A percentile compares a stretch with the other conserved stretches of the same genome.
Evolutionary conservation across 345 rosid species (phyloP).

Genomic region (Populus tremula): DNA sequence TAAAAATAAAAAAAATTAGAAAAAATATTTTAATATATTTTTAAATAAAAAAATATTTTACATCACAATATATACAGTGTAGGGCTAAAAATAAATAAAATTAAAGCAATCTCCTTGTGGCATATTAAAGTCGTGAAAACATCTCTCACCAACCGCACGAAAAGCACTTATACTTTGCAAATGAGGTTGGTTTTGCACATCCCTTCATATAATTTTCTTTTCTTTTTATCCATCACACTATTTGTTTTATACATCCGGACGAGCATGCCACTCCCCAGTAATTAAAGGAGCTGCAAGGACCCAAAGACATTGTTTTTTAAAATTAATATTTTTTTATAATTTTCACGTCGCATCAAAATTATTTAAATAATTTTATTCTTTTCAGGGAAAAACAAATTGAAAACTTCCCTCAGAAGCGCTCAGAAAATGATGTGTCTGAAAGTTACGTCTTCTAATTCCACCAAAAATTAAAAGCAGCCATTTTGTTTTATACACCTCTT

Average conservation of each 20-base stretch:
- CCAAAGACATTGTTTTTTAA: neutral
- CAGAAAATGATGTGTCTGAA: no score
- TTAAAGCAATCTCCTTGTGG: no score
- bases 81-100: no score
- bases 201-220: neutral
- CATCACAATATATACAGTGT: no score
- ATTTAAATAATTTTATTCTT: no score
- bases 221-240: neutral
- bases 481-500: neutral
- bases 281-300: neutral
- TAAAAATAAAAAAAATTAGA: no score
- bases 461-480: neutral
- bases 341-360: no score
- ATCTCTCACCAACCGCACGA: conserved; percentile 8
- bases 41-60: no score
- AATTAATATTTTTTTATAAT: no score
- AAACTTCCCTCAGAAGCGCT: no score
- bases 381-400: no score
- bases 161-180: conserved; percentile 22
- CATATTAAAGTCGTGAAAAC: neutral
- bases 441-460: neutral
- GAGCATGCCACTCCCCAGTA: neutral
- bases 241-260: neutral
- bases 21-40: no score
- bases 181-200: neutral